phyloP scores from a whole-genome alignment of 106 monocot species.

The Narthecium ossifragum region DNA sequence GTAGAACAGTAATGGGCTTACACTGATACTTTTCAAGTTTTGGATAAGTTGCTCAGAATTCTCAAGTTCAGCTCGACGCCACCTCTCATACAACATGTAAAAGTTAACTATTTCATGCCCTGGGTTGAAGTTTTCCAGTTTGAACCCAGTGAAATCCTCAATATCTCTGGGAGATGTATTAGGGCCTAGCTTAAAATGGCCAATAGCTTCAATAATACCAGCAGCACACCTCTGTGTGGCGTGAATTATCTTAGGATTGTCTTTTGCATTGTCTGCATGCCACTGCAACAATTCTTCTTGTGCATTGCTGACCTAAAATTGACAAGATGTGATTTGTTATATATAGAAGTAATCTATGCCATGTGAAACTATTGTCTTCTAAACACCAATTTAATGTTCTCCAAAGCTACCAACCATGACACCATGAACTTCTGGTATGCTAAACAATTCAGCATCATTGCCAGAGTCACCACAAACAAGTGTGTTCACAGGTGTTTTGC shows the following conservation, averaged over 20 bases:
- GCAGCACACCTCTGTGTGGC: constrained; percentile 85
- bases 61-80: constrained; percentile 61
- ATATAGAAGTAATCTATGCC: too few species aligned
- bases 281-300: constrained; percentile 89
- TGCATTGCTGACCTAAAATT: constrained; percentile 83
- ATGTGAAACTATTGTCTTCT: not conserved
- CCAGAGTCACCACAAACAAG: constrained; percentile 97
- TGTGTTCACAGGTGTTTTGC: constrained; percentile 58
- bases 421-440: constrained; percentile 81
- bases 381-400: not conserved
- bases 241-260: constrained; percentile 75
- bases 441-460: constrained; percentile 91
- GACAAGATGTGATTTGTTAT: not conserved
- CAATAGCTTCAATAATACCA: constrained; percentile 84
- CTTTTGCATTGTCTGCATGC: constrained; percentile 70
- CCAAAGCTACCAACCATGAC: constrained; percentile 59
- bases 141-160: constrained; percentile 27
- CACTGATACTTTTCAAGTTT: constrained; percentile 47
- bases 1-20: constrained; percentile 23
- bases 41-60: constrained; percentile 41
- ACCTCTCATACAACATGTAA: constrained; percentile 71
- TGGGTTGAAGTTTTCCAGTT: constrained; percentile 33
- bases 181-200: constrained; percentile 78
- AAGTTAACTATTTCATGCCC: constrained; percentile 58
- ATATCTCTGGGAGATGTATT: constrained; percentile 64